Evolutionary conservation across 2,329 filamentous ascomycete species (phyloP).

Genomic region (Xylaria digitata): DNA sequence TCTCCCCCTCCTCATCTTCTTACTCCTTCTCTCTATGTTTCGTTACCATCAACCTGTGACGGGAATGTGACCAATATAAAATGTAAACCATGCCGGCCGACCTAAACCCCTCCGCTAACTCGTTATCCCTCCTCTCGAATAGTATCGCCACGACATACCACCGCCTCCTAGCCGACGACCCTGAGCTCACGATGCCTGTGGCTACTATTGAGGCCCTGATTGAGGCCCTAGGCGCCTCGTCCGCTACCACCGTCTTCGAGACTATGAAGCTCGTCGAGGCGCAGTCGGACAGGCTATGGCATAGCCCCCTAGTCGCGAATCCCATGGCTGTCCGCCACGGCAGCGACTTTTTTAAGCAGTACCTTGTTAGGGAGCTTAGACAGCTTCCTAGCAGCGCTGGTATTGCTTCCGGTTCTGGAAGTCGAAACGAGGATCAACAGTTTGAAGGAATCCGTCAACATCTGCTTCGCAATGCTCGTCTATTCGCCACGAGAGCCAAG

Average conservation of each 20-base stretch:
- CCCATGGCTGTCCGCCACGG: conserved; percentile 92
- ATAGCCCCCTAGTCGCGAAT: conserved; percentile 76
- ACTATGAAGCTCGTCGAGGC: conserved; percentile 86
- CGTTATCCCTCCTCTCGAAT: conserved; percentile 1
- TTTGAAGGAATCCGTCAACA: conserved; percentile 88
- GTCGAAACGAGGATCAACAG: conserved; percentile 59
- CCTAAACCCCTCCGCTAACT: conserved; percentile 5
- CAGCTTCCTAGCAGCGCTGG: conserved; percentile 57
- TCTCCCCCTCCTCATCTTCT: background rate
- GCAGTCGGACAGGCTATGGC: conserved; percentile 80
- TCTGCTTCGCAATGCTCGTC: conserved; percentile 83
- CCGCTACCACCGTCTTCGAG: conserved; percentile 89
- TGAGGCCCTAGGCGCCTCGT: conserved; percentile 81
- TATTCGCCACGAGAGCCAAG: conserved; percentile 90
- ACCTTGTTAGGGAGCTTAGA: conserved; percentile 81
- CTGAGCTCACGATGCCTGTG: conserved; percentile 93
- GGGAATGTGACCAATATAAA: background rate
- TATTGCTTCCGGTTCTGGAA: conserved; percentile 42
- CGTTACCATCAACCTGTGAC: no score
- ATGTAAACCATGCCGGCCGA: no score
- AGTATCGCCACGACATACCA: conserved; percentile 69
- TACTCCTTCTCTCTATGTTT: background rate
- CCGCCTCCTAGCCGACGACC: conserved; percentile 70
- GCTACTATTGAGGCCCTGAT: conserved; percentile 94
- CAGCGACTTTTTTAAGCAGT: conserved; percentile 94